Evolutionary conservation across 1,284 basidiomycete genomes (phyloP), one percentile per base, ranked within the genome.

Genomic region (Entoloma clypeatum): DNA sequence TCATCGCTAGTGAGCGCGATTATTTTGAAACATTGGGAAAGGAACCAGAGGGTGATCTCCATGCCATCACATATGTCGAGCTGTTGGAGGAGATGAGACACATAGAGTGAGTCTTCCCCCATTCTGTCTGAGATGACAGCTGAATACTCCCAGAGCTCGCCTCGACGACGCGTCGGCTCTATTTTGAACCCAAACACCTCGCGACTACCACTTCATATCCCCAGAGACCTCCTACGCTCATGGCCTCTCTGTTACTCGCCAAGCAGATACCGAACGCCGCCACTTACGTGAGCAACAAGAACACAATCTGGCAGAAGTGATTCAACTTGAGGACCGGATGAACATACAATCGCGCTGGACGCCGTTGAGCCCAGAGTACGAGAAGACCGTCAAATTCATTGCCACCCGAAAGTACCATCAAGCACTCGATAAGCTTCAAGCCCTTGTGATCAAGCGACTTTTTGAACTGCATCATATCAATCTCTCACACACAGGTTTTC

Each of bases 401-500:
- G 32, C 26, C 1, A n/a, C 22, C 7, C 35, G 26, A 2, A 28
- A 47, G 8, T 55, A 53, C 39, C 36, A 40, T 6, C 5, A 14
- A 9, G 52, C 49, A 1, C 36, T 55, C 0, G 52, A 55, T 27
- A 11, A 44, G 4, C 32, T 55, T 6, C 42, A 55, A 24, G 24
- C 31, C n/a, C 48, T 56, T 3, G 44, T 56, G 1, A 43, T 54
- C 2, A 41, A 42, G 26, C 45, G 45, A 2, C 33, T 55, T 1
- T 55, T 55, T 48, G 54, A 55, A 28, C 43, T 55, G 2, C 41
- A 48, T 13, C 51, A 50, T 24, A 34, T 53, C 24, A 50, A 50
- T 36, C 36, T 53, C 24, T 44, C 31, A 2, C 38, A 39, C 10
- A 56, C 44, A 13, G 49, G 51, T 52, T n/a, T n/a, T n/a, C n/a